Percentiles rank a stretch among this genome's conserved stretches.
Conservation (phyloP, 202 grass and related monocot genomes). For the Panicum virgatum region DNA sequence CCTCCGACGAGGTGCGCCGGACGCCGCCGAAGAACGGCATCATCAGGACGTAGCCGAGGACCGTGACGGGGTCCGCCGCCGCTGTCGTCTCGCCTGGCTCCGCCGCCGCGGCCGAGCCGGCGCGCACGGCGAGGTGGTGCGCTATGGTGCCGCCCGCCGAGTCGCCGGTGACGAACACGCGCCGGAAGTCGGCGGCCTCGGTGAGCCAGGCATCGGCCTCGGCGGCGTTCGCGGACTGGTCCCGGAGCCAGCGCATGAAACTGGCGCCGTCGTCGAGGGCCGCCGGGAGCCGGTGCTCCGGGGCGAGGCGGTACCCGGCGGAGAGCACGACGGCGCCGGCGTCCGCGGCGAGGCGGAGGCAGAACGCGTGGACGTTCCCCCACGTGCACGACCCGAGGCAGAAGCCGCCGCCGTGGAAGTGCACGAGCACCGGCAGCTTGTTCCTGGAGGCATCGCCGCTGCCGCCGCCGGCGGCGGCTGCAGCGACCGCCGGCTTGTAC, state of each 20-base stretch:
- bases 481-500: slow-evolving; percentile 59
- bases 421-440: slow-evolving; percentile 75
- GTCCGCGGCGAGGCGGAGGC: slow-evolving; percentile 73
- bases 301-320: slow-evolving; percentile 81
- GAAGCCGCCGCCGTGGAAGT: slow-evolving; percentile 92
- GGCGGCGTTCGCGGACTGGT: not conserved
- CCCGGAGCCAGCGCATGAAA: slow-evolving; percentile 59
- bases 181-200: slow-evolving; percentile 59
- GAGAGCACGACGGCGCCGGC: slow-evolving; percentile 64
- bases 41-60: slow-evolving; percentile 44
- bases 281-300: slow-evolving; percentile 79
- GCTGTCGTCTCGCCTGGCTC: not conserved
- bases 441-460: not conserved
- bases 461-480: no score
- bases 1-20: slow-evolving; percentile 42
- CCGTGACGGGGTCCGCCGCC: not conserved
- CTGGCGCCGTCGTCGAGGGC: slow-evolving; percentile 56
- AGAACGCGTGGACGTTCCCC: slow-evolving; percentile 81
- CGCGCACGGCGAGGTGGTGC: slow-evolving; percentile 71
- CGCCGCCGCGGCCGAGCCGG: not conserved
- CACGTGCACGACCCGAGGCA: slow-evolving; percentile 90
- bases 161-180: slow-evolving; percentile 81
- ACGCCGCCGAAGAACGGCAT: slow-evolving; percentile 62
- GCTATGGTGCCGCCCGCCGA: slow-evolving; percentile 79
- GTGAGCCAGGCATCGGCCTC: slow-evolving; percentile 40